Conservation (phyloP, 306 rosid species). For the Dalbergia cultrata region DNA sequence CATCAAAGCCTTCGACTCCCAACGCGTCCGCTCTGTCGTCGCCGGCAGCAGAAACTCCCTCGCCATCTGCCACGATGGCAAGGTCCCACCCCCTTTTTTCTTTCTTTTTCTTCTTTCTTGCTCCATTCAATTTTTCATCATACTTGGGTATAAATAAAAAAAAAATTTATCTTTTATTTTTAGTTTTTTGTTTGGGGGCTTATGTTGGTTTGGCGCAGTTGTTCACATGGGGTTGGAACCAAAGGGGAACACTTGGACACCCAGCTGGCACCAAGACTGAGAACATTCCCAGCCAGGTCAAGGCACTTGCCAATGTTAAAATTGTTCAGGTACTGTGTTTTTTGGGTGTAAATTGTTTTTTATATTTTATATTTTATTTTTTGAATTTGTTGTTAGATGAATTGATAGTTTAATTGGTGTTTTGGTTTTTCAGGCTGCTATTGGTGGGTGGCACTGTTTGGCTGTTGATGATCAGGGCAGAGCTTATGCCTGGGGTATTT, state of each 20-base stretch:
- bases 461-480: constrained; percentile 99
- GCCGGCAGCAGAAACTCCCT: constrained; percentile 98
- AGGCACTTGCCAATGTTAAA: constrained; percentile 75
- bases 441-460: constrained; percentile 99
- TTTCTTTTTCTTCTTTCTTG: not conserved
- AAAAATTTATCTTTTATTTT: not conserved
- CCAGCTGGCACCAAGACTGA: constrained; percentile 86
- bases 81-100: constrained; percentile 49
- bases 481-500: constrained; percentile 96
- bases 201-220: constrained; percentile 53
- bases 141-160: not conserved
- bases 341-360: not conserved
- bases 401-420: constrained; percentile 14
- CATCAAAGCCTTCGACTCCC: constrained; percentile 63
- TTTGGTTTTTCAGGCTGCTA: constrained; percentile 73
- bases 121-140: not conserved
- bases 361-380: not conserved
- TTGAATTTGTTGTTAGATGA: not conserved
- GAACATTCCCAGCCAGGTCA: constrained; percentile 93
- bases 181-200: not conserved
- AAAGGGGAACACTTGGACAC: constrained; percentile 96
- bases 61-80: constrained; percentile 87
- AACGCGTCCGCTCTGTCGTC: constrained; percentile 73
- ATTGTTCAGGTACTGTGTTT: constrained; percentile 78
- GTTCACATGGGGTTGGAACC: constrained; percentile 99